Base-by-base conservation (phyloP, 2,329 filamentous ascomycete genomes). In the Phaeoacremonium minimum region DNA sequence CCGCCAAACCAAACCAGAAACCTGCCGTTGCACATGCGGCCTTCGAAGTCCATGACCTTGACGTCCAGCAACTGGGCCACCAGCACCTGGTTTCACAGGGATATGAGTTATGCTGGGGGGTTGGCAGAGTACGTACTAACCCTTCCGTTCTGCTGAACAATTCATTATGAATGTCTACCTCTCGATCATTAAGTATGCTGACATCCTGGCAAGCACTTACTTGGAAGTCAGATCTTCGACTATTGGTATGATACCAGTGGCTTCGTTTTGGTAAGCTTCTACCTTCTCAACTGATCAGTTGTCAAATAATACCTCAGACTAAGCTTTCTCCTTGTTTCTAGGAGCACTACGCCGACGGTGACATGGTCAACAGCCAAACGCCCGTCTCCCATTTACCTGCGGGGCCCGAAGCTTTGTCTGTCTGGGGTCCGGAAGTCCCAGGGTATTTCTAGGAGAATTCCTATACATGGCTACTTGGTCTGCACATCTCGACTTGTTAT, bases 291-390 rank as follows among this genome's bases (percentile, higher is more conserved):
- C n/a, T n/a, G n/a, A n/a, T n/a, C n/a, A n/a, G n/a, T n/a, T n/a
- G n/a, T n/a, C n/a, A n/a, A n/a, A n/a, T n/a, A n/a, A n/a, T n/a
- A n/a, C n/a, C n/a, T n/a, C n/a, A n/a, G n/a, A n/a, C n/a, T n/a
- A 30, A 38, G 19, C 22, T 30, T 6, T 38, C 36, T 16, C 30
- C 30, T 4, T 38, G 33, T 26, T 18, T 38, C 8, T 18, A 34
- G 3, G 36, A 38, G 20, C 36, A 38, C 30, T 38, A 38, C 15
- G 30, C 34, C 9, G 36, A 38, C 20, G 36, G 36, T 1, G 36
- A 38, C 31, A 13, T 38, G 7, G 29, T 35, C 13, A 32, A 38
- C n/a, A 20, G 34, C 12, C 19, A 35, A n/a, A 28, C 33, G 4
- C 20, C 33, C 5, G 9, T 18, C 15, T 9, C 18, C 7, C 16